These are phyloP conservation scores for Eimeria tenella DNA, from an alignment of 169 alveolate genomes.

Conservation along the genomic window DNA sequence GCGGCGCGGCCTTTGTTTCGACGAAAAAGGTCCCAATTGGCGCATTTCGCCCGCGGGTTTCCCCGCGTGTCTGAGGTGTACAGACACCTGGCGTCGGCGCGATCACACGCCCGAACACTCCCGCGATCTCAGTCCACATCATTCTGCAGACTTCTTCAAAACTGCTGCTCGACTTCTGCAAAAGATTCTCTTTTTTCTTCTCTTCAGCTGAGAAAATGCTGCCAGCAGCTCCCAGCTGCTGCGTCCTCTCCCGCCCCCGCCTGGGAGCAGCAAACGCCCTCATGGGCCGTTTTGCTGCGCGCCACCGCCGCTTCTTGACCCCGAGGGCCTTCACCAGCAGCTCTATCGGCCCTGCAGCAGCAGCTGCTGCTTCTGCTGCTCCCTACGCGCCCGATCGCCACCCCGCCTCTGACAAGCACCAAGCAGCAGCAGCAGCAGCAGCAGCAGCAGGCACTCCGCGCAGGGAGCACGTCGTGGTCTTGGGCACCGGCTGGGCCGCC, in stretches of 20 bases:
- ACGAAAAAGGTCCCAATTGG: no score
- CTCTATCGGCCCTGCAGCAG: neutral
- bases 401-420: neutral
- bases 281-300: neutral
- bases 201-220: neutral
- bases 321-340: constrained; percentile 16
- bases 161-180: no score
- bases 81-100: no score
- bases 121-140: no score
- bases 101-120: no score
- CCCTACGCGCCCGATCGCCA: neutral
- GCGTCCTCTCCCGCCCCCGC: constrained; percentile 19
- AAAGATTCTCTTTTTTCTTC: no score
- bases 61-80: no score
- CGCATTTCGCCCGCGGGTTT: no score
- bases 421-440: neutral
- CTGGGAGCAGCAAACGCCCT: neutral
- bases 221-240: neutral
- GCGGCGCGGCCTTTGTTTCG: no score
- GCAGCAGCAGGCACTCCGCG: neutral
- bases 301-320: neutral
- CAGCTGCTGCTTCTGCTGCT: neutral
- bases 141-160: no score
- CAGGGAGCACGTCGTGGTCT: constrained; percentile 74
- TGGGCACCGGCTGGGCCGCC: constrained; percentile 83